Conservation (phyloP, 176 grass and related monocot genomes). For the Musa beccarii region DNA sequence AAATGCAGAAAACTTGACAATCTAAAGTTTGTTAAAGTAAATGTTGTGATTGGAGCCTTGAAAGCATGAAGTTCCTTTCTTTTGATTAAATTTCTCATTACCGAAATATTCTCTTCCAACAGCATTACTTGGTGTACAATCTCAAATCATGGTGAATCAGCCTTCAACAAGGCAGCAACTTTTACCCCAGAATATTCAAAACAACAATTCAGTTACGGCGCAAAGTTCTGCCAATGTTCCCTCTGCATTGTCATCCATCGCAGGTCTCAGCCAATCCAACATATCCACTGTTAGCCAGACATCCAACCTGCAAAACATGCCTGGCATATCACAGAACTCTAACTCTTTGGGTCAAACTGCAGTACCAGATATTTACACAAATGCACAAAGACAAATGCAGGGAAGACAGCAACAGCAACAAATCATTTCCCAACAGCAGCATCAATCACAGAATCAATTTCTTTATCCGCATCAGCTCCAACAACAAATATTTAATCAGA, state of each 20-base stretch:
- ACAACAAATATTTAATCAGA: slow-evolving; percentile 36
- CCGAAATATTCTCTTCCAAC: slow-evolving; percentile 23
- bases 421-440: slow-evolving; percentile 37
- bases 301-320: slow-evolving; percentile 47
- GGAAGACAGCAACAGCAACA: slow-evolving; percentile 36
- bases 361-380: slow-evolving; percentile 54
- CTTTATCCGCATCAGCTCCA: slow-evolving; percentile 51
- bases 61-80: neutral
- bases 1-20: neutral
- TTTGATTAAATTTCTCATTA: neutral
- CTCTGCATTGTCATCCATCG: slow-evolving; percentile 18
- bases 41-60: neutral
- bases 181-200: slow-evolving; percentile 25
- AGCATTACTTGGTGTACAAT: slow-evolving; percentile 37
- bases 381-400: slow-evolving; percentile 53
- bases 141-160: slow-evolving; percentile 59
- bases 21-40: neutral
- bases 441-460: slow-evolving; percentile 55
- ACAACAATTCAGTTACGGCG: slow-evolving; percentile 40
- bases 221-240: slow-evolving; percentile 35
- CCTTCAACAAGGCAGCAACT: slow-evolving; percentile 42
- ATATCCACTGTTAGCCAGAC: slow-evolving; percentile 41
- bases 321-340: slow-evolving; percentile 39
- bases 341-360: slow-evolving; percentile 39
- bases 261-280: slow-evolving; percentile 33